A percentile compares a stretch with the other conserved stretches of the same genome.
Conservation (phyloP, 192 early-diverging fungal genomes). For the Coemansia sp. region DNA sequence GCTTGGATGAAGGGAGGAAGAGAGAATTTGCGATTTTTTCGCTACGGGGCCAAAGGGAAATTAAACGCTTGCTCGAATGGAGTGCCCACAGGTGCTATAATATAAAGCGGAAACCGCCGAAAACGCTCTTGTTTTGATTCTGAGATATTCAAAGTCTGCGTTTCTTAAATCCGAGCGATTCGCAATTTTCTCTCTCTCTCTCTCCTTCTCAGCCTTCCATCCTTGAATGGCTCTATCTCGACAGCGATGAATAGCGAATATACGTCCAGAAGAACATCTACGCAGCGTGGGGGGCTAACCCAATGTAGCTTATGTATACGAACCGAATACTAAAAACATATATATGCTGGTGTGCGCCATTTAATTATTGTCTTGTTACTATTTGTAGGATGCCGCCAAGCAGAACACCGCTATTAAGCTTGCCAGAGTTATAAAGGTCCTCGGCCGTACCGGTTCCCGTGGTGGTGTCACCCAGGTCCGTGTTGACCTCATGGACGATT, state of each 20-base stretch:
- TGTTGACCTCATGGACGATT: constrained; percentile 98
- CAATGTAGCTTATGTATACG: too few species aligned
- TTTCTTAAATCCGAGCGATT: neutral
- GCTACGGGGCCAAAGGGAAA: neutral
- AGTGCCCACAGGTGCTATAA: too few species aligned
- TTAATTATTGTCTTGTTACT: neutral
- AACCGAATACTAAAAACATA: neutral
- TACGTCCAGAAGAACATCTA: neutral
- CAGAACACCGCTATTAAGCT: constrained; percentile 71
- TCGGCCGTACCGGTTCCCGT: constrained; percentile 99
- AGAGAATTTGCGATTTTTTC: neutral
- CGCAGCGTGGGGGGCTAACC: neutral
- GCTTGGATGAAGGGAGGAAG: neutral
- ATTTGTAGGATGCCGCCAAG: constrained; percentile 43
- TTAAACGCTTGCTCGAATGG: neutral
- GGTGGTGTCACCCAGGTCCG: constrained; percentile 99
- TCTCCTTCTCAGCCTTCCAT: neutral
- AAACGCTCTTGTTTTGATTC: too few species aligned
- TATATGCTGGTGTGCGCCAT: neutral
- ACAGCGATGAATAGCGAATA: neutral
- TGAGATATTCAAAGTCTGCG: too few species aligned
- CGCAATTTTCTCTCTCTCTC: too few species aligned
- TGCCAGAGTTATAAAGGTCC: constrained; percentile 94
- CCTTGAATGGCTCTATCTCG: neutral
- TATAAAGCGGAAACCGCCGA: too few species aligned